Base-by-base conservation (phyloP, 345 rosid genomes). In the Corymbia maculata region DNA sequence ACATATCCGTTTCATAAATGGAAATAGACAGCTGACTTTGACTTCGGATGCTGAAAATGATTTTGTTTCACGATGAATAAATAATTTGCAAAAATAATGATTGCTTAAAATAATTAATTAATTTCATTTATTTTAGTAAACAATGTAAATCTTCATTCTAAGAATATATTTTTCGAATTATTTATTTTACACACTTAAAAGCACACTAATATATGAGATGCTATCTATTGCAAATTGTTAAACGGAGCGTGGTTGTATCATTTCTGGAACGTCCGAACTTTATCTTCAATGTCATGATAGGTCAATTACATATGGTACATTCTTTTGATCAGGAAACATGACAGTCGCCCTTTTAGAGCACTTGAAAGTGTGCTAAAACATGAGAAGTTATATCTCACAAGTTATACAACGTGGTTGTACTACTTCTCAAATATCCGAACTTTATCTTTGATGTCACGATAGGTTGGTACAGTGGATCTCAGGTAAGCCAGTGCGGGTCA, bases 171-270 rank as follows among this genome's bases (percentile, higher is more conserved):
- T 36, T 42, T 32, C 24, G 24, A 70, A 70, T 70, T 1, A 9
- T 32, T 70, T 2, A 17, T 36, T 64, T 15, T 47, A 4, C 49
- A 8, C 6, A 5, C 3, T 5, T 9, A 0, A 36, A 75, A 16
- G 8, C 17, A 21, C 3, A 6, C 9, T 0, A 75, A 75, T 19
- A 2, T 24, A 75, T 36, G 2, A 36, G 6, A 30, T 30, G 6
- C 2, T 66, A 66, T 66, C 9, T 30, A 30, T 66, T 4, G 2
- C 0, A 66, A 30, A 66, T 32, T 68, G 6, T 3, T 6, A 3
- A 0, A 30, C 5, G 15, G 15, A 68, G 2, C 42, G 8, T 4
- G 1, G 11, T 42, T 7, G 11, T 1, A 32, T 36, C 13, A 0
- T 19, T 32, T 32, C 1, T 0, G 8, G 13, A 16, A 36, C 2